phyloP scores from a whole-genome alignment of 768 basidiomycete genomes.

The Russula brevipes region DNA sequence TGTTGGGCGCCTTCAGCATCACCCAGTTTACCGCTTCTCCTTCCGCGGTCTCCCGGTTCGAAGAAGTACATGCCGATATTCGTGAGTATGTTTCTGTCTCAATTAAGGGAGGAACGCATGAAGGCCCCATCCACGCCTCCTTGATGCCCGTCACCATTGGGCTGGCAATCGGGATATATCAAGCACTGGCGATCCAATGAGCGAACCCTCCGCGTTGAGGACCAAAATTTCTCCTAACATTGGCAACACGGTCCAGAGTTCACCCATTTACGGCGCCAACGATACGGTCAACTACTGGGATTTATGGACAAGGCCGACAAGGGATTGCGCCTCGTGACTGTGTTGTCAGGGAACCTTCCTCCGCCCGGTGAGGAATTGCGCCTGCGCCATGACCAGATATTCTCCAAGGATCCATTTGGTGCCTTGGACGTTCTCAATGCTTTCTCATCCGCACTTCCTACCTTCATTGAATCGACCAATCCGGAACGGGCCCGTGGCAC shows the following conservation, averaged over 20 bases:
- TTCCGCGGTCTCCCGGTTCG: not conserved
- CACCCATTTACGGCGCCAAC: not conserved
- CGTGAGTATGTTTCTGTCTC: not conserved
- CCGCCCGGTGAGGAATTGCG: not conserved
- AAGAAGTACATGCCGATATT: slow-evolving; percentile 3
- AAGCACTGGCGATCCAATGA: not conserved
- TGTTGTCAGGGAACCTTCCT: not conserved
- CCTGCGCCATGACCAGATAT: slow-evolving; percentile 6
- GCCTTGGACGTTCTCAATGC: not conserved
- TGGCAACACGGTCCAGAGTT: not conserved
- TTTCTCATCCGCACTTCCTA: not conserved
- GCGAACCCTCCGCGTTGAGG: not conserved
- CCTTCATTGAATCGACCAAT: not conserved
- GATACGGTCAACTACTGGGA: not conserved
- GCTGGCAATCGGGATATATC: not conserved
- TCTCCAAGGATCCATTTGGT: not conserved
- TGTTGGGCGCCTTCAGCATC: not conserved
- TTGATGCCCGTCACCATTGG: not conserved
- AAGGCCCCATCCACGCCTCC: not conserved
- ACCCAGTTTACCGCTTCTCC: not conserved
- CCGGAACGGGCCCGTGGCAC: not conserved
- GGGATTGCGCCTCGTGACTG: not conserved
- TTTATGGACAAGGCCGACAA: slow-evolving; percentile 1
- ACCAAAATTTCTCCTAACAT: not conserved
- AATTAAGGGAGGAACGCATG: not conserved